Conservation (phyloP, 371 early-diverging fungal species). For the Mucor irregularis region DNA sequence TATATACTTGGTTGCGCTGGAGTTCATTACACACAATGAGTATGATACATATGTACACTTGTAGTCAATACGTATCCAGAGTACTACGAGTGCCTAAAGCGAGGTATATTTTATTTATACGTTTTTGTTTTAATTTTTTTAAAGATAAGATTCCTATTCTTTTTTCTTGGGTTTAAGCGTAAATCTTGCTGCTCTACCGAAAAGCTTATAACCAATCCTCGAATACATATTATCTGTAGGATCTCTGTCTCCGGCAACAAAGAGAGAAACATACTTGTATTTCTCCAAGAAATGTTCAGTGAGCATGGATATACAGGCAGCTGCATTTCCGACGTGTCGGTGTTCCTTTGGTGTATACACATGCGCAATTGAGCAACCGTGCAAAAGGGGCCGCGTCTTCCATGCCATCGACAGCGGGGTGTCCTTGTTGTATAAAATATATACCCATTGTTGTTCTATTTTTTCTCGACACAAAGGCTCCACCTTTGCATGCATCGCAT, state of each 20-base stretch:
- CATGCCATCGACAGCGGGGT: slow-evolving; percentile 21
- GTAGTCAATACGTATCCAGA: no score
- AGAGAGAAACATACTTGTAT: slow-evolving; percentile 11
- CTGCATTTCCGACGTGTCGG: slow-evolving; percentile 10
- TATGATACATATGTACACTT: neutral
- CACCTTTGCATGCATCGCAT: neutral
- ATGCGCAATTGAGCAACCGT: slow-evolving; percentile 13
- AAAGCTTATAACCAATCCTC: neutral
- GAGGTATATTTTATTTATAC: no score
- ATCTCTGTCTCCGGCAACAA: neutral
- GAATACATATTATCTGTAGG: slow-evolving; percentile 12
- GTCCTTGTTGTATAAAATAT: neutral
- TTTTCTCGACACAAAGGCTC: neutral
- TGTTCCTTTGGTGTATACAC: slow-evolving; percentile 13
- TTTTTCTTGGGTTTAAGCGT: no score
- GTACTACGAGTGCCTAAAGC: neutral
- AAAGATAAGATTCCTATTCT: neutral
- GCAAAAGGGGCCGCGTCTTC: slow-evolving; percentile 9
- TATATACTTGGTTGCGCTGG: no score
- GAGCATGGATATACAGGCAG: slow-evolving; percentile 6
- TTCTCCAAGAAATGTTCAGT: slow-evolving; percentile 8
- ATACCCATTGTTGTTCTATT: neutral
- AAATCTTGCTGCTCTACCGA: slow-evolving; percentile 3
- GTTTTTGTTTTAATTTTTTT: neutral
- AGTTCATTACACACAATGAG: no score